Conservation (phyloP, 129 eudicot genomes). For the Dittrichia graveolens region DNA sequence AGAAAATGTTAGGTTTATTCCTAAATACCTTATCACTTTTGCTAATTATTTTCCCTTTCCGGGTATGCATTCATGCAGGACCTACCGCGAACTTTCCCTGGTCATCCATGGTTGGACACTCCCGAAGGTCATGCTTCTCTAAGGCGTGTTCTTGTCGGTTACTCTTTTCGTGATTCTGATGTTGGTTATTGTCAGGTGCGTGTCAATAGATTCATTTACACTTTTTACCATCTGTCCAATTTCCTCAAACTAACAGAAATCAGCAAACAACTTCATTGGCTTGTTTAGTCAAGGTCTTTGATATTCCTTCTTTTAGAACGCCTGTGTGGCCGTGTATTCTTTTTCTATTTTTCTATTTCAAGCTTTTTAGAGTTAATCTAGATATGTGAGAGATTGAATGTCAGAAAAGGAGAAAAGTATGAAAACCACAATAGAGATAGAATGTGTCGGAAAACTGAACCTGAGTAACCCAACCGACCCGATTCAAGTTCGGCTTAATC, state of each 20-base stretch:
- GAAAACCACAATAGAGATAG: background rate
- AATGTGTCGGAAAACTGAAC: background rate
- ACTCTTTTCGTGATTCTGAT: slow-evolving; percentile 95
- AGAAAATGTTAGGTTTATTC: background rate
- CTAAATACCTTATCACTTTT: background rate
- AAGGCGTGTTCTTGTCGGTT: slow-evolving; percentile 95
- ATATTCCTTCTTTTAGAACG: background rate
- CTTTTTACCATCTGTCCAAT: background rate
- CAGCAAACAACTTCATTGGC: background rate
- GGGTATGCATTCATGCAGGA: slow-evolving; percentile 54
- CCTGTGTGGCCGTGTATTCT: background rate
- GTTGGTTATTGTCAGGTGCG: slow-evolving; percentile 96
- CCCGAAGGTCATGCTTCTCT: slow-evolving; percentile 94
- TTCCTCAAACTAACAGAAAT: slow-evolving; percentile 12
- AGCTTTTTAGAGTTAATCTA: background rate
- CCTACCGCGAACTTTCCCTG: slow-evolving; percentile 90
- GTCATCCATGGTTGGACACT: slow-evolving; percentile 98
- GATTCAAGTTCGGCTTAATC: too few species aligned
- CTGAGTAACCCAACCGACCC: too few species aligned
- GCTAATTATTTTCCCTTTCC: background rate
- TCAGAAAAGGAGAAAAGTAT: background rate
- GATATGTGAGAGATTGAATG: background rate
- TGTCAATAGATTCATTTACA: background rate
- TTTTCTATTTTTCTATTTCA: slow-evolving; percentile 1
- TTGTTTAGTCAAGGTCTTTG: background rate